These are phyloP conservation scores for Cladosporium colombiae DNA, from an alignment of 2,329 filamentous ascomycete genomes.

Conservation along the genomic window DNA sequence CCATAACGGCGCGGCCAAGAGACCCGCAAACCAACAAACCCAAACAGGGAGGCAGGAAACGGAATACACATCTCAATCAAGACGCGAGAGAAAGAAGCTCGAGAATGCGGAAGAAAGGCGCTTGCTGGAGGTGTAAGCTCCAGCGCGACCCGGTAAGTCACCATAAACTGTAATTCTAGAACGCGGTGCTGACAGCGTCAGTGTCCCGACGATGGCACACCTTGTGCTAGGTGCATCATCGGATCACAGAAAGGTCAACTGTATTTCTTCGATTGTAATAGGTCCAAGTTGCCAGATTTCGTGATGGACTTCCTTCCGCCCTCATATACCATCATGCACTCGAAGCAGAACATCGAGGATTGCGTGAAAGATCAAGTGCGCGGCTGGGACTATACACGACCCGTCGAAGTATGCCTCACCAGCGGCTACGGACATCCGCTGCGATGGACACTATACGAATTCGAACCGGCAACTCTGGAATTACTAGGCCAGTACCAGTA, in stretches of 20 bases:
- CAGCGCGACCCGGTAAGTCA: constrained; percentile 47
- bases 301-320: constrained; percentile 47
- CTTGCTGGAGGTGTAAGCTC: constrained; percentile 52
- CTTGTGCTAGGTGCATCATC: constrained; percentile 35
- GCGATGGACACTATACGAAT: constrained; percentile 49
- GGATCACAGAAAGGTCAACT: constrained; percentile 40
- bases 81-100: constrained; percentile 41
- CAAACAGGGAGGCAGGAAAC: constrained; percentile 11
- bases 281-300: constrained; percentile 49
- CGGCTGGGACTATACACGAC: constrained; percentile 37
- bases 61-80: constrained; percentile 9
- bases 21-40: not conserved
- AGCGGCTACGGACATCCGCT: constrained; percentile 47
- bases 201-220: constrained; percentile 32
- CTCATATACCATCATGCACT: constrained; percentile 44
- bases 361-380: constrained; percentile 42
- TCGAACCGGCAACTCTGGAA: constrained; percentile 43
- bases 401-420: constrained; percentile 45
- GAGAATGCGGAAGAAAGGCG: constrained; percentile 48
- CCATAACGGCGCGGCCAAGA: not conserved
- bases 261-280: constrained; percentile 47
- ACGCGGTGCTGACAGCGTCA: constrained; percentile 37
- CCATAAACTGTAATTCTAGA: constrained; percentile 4
- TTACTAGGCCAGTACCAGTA: constrained; percentile 47
- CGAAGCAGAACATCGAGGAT: constrained; percentile 46